Evolutionary conservation across 2,329 filamentous ascomycete genomes (phyloP).

Genomic region (Hirsutella thompsonii): DNA sequence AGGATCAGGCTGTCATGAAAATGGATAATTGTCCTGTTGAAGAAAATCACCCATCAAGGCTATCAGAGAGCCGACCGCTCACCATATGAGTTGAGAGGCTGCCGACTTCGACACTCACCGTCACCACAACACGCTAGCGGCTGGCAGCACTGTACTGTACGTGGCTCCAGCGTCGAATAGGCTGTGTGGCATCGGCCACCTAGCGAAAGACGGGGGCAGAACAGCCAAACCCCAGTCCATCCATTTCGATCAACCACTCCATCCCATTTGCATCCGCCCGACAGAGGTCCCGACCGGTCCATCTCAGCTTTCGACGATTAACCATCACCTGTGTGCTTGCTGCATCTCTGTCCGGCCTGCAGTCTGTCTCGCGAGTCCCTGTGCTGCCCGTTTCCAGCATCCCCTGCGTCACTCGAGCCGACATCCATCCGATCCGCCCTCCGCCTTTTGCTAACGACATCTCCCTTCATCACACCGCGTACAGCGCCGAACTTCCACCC

Average conservation of each 20-base stretch:
- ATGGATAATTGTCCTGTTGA: not conserved
- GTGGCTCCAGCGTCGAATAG: constrained; percentile 3
- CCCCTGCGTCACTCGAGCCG: not conserved
- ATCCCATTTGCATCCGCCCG: constrained; percentile 2
- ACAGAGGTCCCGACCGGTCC: constrained; percentile 4
- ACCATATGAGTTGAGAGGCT: not conserved
- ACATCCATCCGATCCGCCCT: not conserved
- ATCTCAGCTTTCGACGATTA: not conserved
- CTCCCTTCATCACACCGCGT: not conserved
- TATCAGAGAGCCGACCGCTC: not conserved
- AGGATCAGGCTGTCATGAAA: not conserved
- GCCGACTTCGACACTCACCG: not conserved
- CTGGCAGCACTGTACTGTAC: constrained; percentile 3
- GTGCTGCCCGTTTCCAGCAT: not conserved
- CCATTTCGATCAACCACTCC: constrained; percentile 5
- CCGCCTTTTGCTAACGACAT: not conserved
- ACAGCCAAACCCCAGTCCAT: constrained; percentile 1
- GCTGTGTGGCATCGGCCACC: not conserved
- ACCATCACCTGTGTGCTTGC: constrained; percentile 3
- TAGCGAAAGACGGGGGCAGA: constrained; percentile 3
- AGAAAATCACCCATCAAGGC: not conserved
- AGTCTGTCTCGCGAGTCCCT: not conserved
- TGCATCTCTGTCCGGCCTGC: not conserved
- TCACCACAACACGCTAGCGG: not conserved
- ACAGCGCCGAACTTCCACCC: not conserved